Conservation (phyloP, 257 asterid species). For the Solanum appendiculatum region DNA sequence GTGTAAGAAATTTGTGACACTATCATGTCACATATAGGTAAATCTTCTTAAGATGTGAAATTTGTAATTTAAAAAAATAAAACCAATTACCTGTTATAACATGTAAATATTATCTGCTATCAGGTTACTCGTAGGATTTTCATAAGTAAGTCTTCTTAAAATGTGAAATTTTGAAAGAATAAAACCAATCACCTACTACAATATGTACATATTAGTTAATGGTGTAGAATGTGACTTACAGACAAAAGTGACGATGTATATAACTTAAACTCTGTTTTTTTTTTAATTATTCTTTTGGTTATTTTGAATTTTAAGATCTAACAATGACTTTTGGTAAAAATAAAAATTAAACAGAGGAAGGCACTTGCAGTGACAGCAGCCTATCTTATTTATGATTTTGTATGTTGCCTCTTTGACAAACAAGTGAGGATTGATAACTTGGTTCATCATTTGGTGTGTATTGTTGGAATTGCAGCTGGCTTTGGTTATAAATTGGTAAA, state of each 20-base stretch:
- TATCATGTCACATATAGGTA: background rate
- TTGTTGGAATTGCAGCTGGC: slow-evolving; percentile 66
- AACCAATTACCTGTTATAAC: background rate
- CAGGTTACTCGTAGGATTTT: background rate
- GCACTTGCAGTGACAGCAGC: slow-evolving; percentile 42
- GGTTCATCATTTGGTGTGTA: slow-evolving; percentile 69
- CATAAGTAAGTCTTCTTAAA: background rate
- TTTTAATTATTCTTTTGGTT: background rate
- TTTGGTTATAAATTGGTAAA: slow-evolving; percentile 63
- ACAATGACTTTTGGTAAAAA: background rate
- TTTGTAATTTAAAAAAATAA: background rate
- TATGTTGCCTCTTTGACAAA: slow-evolving; percentile 53
- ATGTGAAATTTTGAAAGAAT: too few species aligned
- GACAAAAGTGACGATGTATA: background rate
- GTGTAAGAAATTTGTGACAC: too few species aligned
- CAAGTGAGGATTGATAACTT: slow-evolving; percentile 45
- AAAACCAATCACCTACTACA: background rate
- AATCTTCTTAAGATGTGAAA: background rate
- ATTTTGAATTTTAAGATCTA: background rate
- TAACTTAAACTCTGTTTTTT: background rate
- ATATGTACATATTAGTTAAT: background rate
- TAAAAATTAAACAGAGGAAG: slow-evolving; percentile 38
- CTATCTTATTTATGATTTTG: slow-evolving; percentile 66
- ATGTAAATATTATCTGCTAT: background rate
- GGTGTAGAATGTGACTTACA: background rate